Evolutionary conservation across 2,329 filamentous ascomycete species (phyloP).

Genomic region (Hypoxylon sp.): DNA sequence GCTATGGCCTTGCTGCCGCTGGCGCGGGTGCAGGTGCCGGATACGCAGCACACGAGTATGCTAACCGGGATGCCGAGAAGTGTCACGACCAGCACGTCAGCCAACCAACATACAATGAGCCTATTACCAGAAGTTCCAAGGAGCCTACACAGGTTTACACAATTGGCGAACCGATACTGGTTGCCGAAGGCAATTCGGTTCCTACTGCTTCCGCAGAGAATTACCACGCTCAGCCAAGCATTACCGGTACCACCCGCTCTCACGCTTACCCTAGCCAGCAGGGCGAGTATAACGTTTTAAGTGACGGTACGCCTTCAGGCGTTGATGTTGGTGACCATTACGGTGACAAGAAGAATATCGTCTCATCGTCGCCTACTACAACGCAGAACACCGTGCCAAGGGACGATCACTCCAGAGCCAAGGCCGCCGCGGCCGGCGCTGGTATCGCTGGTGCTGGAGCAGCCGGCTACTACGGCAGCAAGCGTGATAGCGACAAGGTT

Average conservation of each 20-base stretch:
- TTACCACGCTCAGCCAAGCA: background rate
- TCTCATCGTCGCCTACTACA: background rate
- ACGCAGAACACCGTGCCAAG: background rate
- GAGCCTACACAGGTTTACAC: background rate
- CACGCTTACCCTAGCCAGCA: conserved; percentile 5
- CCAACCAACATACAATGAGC: conserved; percentile 2
- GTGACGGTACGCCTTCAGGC: conserved; percentile 41
- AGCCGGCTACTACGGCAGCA: conserved; percentile 6
- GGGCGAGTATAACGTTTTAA: conserved; percentile 34
- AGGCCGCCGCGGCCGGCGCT: conserved; percentile 13
- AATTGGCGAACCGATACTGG: conserved; percentile 9
- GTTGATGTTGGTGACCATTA: conserved; percentile 14
- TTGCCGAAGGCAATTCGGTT: background rate
- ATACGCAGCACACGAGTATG: conserved; percentile 24
- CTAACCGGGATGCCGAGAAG: background rate
- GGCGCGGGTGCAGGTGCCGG: conserved; percentile 22
- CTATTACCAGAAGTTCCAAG: background rate
- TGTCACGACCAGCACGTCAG: background rate
- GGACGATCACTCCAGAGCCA: conserved; percentile 15
- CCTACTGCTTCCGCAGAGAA: background rate
- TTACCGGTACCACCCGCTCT: background rate
- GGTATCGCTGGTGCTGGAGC: conserved; percentile 10
- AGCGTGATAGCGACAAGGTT: conserved; percentile 6
- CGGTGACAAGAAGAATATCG: background rate
- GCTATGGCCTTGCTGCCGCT: conserved; percentile 19